Base-by-base conservation (phyloP, 179 eudicot species). In the Patellifolia procumbens region DNA sequence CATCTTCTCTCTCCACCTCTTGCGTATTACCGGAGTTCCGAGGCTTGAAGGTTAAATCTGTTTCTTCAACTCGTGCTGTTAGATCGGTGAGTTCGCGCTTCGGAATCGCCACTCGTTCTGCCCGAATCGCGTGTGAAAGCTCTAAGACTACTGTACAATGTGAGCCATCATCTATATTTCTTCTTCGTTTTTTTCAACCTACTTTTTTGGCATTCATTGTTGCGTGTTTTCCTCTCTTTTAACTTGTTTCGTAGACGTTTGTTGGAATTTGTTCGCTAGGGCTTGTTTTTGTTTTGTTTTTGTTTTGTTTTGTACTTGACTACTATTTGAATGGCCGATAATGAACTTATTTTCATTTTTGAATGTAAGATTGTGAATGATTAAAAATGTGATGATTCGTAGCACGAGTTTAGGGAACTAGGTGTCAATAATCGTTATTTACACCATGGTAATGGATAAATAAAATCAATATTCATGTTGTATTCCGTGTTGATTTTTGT, bases 81-180 rank as follows among this genome's bases (percentile, higher is more conserved):
- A 49, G 74, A 62, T 75, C 85, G 67, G 43, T 66, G 64, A 76
- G 24, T 31, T 81, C 72, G 34, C 62, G 56, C 11, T 49, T 81
- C 3, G 76, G 63, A 49, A 29, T 78, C 58, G 78, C 52, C 78
- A 85, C 86, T 73, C 86, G 85, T 34, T 80, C 81, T 53, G 79
- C 82, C 7, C 78, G 89, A 19, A 77, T 91, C 72, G 91, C 89
- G 1, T 90, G 90, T 75, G 98, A 92, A 78, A 87, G 88, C 52
- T 90, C 87, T 56, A 87, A 90, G 16, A 81, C 98, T 8, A 85
- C 97, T 62, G 82, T 86, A 28, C 78, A 84, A 86, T 88, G 98
- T 92, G 66, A 53, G 79, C 66, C 66, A 10, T 46, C 46, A 5
- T 48, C 53, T 20, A 7, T 20, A 32, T n/a, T 26, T 59, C 28